Conservation (phyloP, 306 rosid genomes). For the Malus domestica region DNA sequence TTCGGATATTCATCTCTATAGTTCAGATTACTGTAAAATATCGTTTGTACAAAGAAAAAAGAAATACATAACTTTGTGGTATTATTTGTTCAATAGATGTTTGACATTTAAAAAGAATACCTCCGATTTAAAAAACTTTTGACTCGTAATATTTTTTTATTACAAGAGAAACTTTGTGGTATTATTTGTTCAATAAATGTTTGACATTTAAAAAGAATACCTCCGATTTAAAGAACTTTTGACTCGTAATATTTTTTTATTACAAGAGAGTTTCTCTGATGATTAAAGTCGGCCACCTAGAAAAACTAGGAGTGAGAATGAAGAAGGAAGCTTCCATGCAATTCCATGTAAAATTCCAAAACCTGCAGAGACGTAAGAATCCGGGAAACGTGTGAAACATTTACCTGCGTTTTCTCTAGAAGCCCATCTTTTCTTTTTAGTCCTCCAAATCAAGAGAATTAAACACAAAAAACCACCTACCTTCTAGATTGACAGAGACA, state of each 20-base stretch:
- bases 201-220: too few relatives aligned
- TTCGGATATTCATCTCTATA: too few relatives aligned
- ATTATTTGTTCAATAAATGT: too few relatives aligned
- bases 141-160: background rate
- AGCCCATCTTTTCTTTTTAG: background rate
- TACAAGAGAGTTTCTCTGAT: too few relatives aligned
- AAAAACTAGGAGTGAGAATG: background rate
- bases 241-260: background rate
- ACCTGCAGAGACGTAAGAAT: constrained; percentile 3
- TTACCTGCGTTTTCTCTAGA: background rate
- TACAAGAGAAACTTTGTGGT: background rate
- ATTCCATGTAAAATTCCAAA: background rate
- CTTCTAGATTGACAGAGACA: constrained; percentile 8
- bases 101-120: too few relatives aligned
- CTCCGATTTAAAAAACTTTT: too few relatives aligned
- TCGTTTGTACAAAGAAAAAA: background rate
- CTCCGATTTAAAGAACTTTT: too few relatives aligned
- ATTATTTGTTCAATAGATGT: too few relatives aligned
- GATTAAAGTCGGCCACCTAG: background rate
- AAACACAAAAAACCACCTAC: background rate
- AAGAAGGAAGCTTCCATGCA: background rate
- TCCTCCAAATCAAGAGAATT: background rate
- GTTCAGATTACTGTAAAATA: too few relatives aligned
- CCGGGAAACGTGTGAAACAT: background rate
- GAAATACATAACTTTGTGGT: background rate